These are phyloP conservation scores for Heliamphora exappendiculata DNA, from an alignment of 148 eudicot species.

Conservation along the genomic window DNA sequence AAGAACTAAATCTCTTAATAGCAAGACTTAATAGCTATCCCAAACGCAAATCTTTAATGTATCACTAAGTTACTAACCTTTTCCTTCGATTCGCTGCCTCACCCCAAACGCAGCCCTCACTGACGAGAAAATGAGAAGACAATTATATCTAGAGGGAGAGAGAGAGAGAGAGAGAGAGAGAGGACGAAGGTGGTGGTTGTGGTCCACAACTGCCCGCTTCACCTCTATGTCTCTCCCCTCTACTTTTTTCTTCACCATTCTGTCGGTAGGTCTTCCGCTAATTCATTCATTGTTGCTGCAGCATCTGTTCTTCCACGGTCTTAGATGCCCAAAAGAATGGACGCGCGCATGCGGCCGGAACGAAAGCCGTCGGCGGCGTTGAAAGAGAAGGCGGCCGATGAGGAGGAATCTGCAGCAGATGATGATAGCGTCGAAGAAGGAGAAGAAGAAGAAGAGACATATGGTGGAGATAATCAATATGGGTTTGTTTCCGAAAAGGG, in stretches of 20 bases:
- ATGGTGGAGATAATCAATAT: neutral
- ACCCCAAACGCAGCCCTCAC: neutral
- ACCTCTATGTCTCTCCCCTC: neutral
- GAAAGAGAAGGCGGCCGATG: neutral
- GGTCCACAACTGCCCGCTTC: neutral
- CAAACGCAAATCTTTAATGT: no score
- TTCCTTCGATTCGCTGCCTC: neutral
- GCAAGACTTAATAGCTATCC: no score
- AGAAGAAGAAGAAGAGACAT: neutral
- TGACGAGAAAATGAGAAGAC: neutral
- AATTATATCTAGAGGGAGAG: neutral
- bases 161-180: conserved; percentile 1
- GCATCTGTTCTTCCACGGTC: neutral
- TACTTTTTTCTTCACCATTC: neutral
- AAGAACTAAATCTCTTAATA: no score
- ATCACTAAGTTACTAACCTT: no score
- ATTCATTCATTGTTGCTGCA: neutral
- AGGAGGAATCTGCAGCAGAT: neutral
- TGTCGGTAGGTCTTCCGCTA: neutral
- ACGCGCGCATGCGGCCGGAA: neutral
- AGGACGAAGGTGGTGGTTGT: neutral
- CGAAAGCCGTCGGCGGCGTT: neutral
- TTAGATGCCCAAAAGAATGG: neutral
- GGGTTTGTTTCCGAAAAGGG: neutral
- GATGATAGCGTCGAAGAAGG: conserved; percentile 3